Conservation (phyloP, 352 stramenopile genomes). For the Peronospora destructor region DNA sequence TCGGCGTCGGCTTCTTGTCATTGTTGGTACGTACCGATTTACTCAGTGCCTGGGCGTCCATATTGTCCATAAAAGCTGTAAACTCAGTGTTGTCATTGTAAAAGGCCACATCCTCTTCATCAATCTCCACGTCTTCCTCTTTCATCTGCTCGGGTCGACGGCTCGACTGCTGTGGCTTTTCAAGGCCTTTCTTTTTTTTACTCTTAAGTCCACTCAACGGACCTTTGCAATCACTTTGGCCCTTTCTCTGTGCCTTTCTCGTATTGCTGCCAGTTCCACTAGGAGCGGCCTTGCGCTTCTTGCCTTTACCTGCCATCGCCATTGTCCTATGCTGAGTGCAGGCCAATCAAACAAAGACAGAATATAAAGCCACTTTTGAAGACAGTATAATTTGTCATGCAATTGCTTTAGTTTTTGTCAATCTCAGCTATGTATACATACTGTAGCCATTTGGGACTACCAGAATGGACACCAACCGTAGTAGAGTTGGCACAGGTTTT, state of each 20-base stretch:
- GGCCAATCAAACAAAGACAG: constrained; percentile 14
- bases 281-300: constrained; percentile 24
- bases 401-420: not conserved
- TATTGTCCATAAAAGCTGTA: constrained; percentile 70
- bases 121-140: constrained; percentile 59
- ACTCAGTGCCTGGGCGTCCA: constrained; percentile 61
- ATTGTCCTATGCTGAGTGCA: constrained; percentile 4
- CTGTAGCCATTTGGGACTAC: constrained; percentile 30
- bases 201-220: constrained; percentile 4
- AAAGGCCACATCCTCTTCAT: constrained; percentile 73
- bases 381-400: not conserved
- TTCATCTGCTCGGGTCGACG: constrained; percentile 19
- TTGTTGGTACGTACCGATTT: constrained; percentile 34
- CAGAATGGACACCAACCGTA: constrained; percentile 96
- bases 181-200: constrained; percentile 29
- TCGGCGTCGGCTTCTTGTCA: constrained; percentile 35
- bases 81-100: constrained; percentile 66
- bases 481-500: constrained; percentile 99
- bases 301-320: constrained; percentile 27
- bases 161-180: constrained; percentile 23
- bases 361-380: not conserved
- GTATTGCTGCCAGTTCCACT: constrained; percentile 9
- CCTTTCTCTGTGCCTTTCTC: constrained; percentile 28
- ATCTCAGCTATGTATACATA: constrained; percentile 3
- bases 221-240: constrained; percentile 5